Percentiles rank a stretch among this genome's conserved stretches.
Evolutionary conservation across 345 rosid species (phyloP).

Genomic region (Ceriops zippeliana): DNA sequence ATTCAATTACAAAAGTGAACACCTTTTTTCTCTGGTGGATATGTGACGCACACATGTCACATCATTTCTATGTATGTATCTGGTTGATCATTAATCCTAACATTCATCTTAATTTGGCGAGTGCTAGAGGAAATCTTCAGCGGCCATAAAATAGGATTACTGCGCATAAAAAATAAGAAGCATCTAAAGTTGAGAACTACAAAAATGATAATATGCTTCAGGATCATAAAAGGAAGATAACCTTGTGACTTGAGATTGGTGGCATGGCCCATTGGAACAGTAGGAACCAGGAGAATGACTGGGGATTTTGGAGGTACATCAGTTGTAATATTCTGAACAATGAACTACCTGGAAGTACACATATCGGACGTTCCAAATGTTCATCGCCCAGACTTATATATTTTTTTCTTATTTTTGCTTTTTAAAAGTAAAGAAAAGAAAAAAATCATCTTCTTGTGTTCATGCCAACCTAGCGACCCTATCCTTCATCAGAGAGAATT

Average conservation of each 20-base stretch:
- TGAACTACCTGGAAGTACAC: slow-evolving; percentile 7
- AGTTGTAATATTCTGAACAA: background rate
- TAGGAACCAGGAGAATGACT: slow-evolving; percentile 5
- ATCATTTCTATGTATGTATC: too few species aligned
- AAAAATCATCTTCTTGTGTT: too few species aligned
- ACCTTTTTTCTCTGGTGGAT: slow-evolving; percentile 4
- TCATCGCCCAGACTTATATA: slow-evolving; percentile 1
- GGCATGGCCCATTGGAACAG: background rate
- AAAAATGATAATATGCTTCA: slow-evolving; percentile 22
- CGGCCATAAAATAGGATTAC: background rate
- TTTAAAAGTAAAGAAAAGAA: too few species aligned
- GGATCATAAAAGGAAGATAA: slow-evolving; percentile 29
- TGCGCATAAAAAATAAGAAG: slow-evolving; percentile 11
- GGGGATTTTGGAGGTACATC: slow-evolving; percentile 6
- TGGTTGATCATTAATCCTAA: background rate
- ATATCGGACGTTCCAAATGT: slow-evolving; percentile 1
- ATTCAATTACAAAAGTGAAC: slow-evolving; percentile 1
- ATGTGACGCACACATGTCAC: background rate
- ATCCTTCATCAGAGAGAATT: too few species aligned
- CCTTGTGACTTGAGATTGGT: slow-evolving; percentile 17
- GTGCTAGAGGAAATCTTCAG: slow-evolving; percentile 10
- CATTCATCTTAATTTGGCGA: slow-evolving; percentile 8
- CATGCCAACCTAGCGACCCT: too few species aligned
- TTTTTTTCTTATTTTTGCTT: too few species aligned
- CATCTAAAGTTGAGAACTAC: slow-evolving; percentile 33